Percentiles rank a stretch among this genome's conserved stretches.
Conservation (phyloP, 1,284 basidiomycete species). For the Boletus subluridellus region DNA sequence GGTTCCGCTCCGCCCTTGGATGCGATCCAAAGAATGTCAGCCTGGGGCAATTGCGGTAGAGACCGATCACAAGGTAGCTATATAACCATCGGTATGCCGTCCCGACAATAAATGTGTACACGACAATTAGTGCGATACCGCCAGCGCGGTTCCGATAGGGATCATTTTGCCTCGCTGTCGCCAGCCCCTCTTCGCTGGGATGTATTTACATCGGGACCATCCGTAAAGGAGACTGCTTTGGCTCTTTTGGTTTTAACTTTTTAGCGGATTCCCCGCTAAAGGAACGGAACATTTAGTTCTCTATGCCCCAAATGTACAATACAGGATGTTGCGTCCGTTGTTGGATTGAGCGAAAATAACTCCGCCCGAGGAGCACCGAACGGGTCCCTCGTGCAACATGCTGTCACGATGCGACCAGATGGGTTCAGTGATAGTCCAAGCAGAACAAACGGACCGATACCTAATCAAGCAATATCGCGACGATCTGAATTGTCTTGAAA, state of each 20-base stretch:
- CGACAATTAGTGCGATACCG: conserved; percentile 12
- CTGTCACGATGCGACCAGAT: conserved; percentile 22
- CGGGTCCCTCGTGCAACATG: conserved; percentile 26
- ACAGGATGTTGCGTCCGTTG: conserved; percentile 12
- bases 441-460: conserved; percentile 23
- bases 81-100: conserved; percentile 26
- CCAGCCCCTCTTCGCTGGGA: conserved; percentile 21
- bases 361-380: conserved; percentile 33
- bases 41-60: not conserved
- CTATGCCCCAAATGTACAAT: conserved; percentile 22
- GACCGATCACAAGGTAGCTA: conserved; percentile 4
- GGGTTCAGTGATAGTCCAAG: conserved; percentile 23
- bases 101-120: conserved; percentile 19
- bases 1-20: conserved; percentile 14
- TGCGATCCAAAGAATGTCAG: conserved; percentile 2
- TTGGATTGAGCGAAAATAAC: conserved; percentile 26
- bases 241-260: conserved; percentile 36
- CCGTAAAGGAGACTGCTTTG: conserved; percentile 30
- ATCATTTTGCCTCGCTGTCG: conserved; percentile 22
- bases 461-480: conserved; percentile 26
- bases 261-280: conserved; percentile 27
- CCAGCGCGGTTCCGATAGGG: conserved; percentile 8
- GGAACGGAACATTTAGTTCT: conserved; percentile 18
- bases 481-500: conserved; percentile 22
- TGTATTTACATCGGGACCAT: conserved; percentile 17